Evolutionary conservation across 164 flowering plant genomes (phyloP).

Genomic region (Brasenia schreberi): DNA sequence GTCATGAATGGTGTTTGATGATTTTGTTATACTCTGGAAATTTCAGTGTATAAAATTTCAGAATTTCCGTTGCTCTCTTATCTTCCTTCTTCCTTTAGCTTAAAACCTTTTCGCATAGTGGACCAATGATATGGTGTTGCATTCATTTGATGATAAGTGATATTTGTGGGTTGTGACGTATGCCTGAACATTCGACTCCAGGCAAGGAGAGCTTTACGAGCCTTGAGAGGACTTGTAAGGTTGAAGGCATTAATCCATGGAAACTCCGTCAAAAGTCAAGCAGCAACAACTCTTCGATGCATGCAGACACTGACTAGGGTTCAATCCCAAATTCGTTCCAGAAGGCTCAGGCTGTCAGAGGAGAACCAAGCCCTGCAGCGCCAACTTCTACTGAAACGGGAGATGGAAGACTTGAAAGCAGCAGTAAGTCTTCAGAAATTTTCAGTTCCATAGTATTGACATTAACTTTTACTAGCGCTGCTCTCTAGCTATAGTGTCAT

Average conservation of each 20-base stretch:
- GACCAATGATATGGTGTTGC: too few relatives aligned
- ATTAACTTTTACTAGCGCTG: too few relatives aligned
- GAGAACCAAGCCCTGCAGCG: conserved; percentile 75
- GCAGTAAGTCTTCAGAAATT: conserved; percentile 9
- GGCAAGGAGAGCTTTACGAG: conserved; percentile 80
- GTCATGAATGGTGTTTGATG: too few relatives aligned
- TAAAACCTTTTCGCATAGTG: too few relatives aligned
- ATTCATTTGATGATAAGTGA: too few relatives aligned
- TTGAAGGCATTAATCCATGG: conserved; percentile 57
- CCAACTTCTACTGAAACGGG: conserved; percentile 63
- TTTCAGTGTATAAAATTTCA: neutral
- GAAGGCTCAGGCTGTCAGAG: conserved; percentile 76
- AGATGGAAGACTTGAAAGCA: conserved; percentile 44
- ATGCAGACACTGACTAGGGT: conserved; percentile 75
- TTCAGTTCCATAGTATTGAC: too few relatives aligned
- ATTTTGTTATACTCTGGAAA: too few relatives aligned
- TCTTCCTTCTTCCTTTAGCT: neutral
- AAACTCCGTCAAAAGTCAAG: conserved; percentile 61
- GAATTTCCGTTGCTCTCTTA: neutral
- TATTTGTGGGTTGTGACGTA: too few relatives aligned
- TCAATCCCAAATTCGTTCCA: conserved; percentile 61
- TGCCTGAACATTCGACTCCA: conserved; percentile 9
- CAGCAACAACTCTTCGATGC: conserved; percentile 50
- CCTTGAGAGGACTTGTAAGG: conserved; percentile 68
- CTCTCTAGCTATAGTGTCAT: too few relatives aligned